phyloP scores from a whole-genome alignment of 345 rosid genomes.

The Cochlearia excelsa region DNA sequence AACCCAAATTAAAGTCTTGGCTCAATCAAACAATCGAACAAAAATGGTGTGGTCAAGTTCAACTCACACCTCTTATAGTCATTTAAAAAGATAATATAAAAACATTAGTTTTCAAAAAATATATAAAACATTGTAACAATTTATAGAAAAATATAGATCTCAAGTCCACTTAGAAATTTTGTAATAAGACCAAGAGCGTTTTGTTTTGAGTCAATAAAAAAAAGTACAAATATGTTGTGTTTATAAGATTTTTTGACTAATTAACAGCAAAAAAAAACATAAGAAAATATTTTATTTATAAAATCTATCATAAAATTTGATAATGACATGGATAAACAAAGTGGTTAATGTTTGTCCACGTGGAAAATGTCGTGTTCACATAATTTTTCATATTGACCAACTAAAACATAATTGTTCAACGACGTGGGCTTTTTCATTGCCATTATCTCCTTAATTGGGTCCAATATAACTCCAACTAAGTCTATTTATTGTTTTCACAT shows the following conservation, averaged over 20 bases:
- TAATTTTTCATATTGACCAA: neutral
- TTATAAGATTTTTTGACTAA: neutral
- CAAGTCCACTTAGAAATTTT: neutral
- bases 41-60: conserved; percentile 16
- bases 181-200: neutral
- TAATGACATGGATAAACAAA: too few species aligned
- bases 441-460: too few species aligned
- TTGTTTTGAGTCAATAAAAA: conserved; percentile 2
- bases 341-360: neutral
- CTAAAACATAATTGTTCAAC: too few species aligned
- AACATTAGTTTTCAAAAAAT: too few species aligned
- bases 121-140: too few species aligned
- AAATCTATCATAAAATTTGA: too few species aligned
- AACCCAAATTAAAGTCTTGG: neutral
- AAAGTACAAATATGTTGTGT: neutral
- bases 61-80: neutral
- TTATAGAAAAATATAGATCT: too few species aligned
- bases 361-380: neutral
- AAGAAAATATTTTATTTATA: too few species aligned
- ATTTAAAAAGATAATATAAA: too few species aligned
- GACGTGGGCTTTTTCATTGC: too few species aligned
- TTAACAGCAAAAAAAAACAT: neutral
- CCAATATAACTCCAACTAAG: too few species aligned
- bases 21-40: neutral
- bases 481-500: too few species aligned